These are phyloP conservation scores for Lactarius vividus DNA, from an alignment of 768 basidiomycete species.

Conservation along the genomic window DNA sequence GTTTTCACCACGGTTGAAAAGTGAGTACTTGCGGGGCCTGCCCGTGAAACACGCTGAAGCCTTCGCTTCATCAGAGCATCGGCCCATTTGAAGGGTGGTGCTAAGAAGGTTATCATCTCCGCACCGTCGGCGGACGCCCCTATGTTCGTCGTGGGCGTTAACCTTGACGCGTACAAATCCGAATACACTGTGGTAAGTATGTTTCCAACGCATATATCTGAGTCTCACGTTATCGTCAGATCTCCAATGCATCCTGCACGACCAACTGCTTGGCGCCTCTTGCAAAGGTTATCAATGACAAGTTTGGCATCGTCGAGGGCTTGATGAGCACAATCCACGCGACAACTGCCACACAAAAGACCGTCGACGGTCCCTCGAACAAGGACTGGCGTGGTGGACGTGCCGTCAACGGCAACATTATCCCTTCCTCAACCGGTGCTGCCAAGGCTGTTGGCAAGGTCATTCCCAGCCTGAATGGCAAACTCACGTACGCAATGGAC, in stretches of 20 bases:
- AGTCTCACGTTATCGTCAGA: slow-evolving; percentile 40
- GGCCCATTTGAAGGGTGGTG: slow-evolving; percentile 95
- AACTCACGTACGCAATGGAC: slow-evolving; percentile 78
- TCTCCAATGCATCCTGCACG: slow-evolving; percentile 99
- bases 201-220: slow-evolving; percentile 9
- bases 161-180: slow-evolving; percentile 88
- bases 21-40: slow-evolving; percentile 37
- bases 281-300: slow-evolving; percentile 97
- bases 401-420: slow-evolving; percentile 96
- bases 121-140: slow-evolving; percentile 97
- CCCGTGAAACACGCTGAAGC: neutral
- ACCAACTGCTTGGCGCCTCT: slow-evolving; percentile 99
- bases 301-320: slow-evolving; percentile 93
- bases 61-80: slow-evolving; percentile 54
- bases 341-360: slow-evolving; percentile 94
- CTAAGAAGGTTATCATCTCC: slow-evolving; percentile 99
- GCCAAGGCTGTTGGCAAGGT: slow-evolving; percentile 99
- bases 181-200: slow-evolving; percentile 76
- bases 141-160: slow-evolving; percentile 95
- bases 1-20: slow-evolving; percentile 97
- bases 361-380: slow-evolving; percentile 89
- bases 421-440: slow-evolving; percentile 97
- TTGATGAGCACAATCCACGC: slow-evolving; percentile 99
- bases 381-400: slow-evolving; percentile 99
- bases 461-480: slow-evolving; percentile 94